Percentiles rank a stretch among this genome's conserved stretches.
These are phyloP conservation scores for Candida odintsovae DNA, from an alignment of 805 yeast species.

Conservation along the genomic window DNA sequence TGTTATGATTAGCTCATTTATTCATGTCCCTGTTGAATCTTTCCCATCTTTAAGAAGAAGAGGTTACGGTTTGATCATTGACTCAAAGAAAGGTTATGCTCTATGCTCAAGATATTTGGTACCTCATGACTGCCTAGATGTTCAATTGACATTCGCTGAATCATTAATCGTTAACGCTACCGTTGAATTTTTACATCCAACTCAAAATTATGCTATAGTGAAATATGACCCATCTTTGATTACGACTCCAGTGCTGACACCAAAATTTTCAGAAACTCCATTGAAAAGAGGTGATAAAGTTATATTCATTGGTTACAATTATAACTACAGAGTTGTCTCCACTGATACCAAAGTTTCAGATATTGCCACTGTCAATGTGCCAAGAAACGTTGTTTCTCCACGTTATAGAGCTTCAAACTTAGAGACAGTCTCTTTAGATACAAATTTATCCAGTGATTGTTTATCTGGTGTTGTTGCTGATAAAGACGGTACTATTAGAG, in stretches of 20 bases:
- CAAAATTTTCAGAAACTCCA: constrained; percentile 49
- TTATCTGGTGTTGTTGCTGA: constrained; percentile 76
- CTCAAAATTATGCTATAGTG: constrained; percentile 77
- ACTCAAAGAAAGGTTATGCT: constrained; percentile 74
- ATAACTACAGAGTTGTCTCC: constrained; percentile 60
- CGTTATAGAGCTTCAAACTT: constrained; percentile 81
- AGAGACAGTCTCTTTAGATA: constrained; percentile 72
- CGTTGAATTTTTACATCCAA: constrained; percentile 81
- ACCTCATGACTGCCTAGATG: constrained; percentile 74
- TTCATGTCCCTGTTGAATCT: constrained; percentile 74
- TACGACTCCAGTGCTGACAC: constrained; percentile 64
- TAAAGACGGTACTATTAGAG: constrained; percentile 72
- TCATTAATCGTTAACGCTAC: constrained; percentile 74
- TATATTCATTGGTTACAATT: constrained; percentile 77
- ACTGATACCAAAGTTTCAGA: constrained; percentile 76
- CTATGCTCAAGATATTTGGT: constrained; percentile 72
- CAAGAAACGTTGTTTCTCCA: constrained; percentile 63
- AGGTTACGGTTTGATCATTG: constrained; percentile 76
- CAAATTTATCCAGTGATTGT: constrained; percentile 66
- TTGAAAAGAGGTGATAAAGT: constrained; percentile 71
- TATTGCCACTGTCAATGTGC: constrained; percentile 66
- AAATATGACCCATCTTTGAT: constrained; percentile 77
- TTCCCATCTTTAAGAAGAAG: constrained; percentile 54
- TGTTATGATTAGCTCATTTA: constrained; percentile 59
- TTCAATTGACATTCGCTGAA: constrained; percentile 77